Evolutionary conservation across 2,329 filamentous ascomycete genomes (phyloP).

Genomic region (Beauveria sp.): DNA sequence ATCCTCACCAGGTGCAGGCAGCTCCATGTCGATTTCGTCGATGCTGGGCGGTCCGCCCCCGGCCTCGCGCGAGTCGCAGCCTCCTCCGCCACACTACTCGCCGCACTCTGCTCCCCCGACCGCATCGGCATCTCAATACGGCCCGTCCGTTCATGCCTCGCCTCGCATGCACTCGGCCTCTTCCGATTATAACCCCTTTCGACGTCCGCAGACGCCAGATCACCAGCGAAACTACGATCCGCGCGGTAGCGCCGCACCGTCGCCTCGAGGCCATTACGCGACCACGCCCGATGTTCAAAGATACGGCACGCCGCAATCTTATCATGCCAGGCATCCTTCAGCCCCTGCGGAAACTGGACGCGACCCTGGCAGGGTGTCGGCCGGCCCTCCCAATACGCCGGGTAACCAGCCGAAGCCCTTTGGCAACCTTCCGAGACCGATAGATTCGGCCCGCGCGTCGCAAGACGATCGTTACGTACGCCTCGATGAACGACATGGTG

Average conservation of each 20-base stretch:
- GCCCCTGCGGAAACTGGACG: slow-evolving; percentile 37
- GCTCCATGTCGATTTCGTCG: slow-evolving; percentile 55
- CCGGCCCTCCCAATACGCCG: slow-evolving; percentile 39
- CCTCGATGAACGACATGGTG: slow-evolving; percentile 38
- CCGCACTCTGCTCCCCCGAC: slow-evolving; percentile 32
- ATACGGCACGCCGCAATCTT: slow-evolving; percentile 50
- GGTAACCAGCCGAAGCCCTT: slow-evolving; percentile 46
- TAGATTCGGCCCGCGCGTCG: slow-evolving; percentile 37
- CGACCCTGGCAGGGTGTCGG: slow-evolving; percentile 30
- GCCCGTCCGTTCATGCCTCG: slow-evolving; percentile 44
- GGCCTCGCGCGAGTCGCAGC: slow-evolving; percentile 34
- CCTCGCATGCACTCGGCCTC: slow-evolving; percentile 47
- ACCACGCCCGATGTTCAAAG: slow-evolving; percentile 52
- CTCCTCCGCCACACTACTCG: slow-evolving; percentile 34
- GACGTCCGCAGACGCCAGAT: slow-evolving; percentile 68
- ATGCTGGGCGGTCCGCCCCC: slow-evolving; percentile 48
- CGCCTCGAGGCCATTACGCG: slow-evolving; percentile 42
- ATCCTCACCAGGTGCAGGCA: slow-evolving; percentile 36
- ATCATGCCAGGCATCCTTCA: slow-evolving; percentile 42
- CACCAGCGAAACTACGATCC: slow-evolving; percentile 49
- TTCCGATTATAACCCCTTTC: slow-evolving; percentile 54
- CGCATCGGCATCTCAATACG: slow-evolving; percentile 38
- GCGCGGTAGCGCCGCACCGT: slow-evolving; percentile 37
- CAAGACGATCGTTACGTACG: slow-evolving; percentile 39
- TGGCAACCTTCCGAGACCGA: slow-evolving; percentile 35